phyloP scores from a whole-genome alignment of 169 alveolate species.

The Cystoisospora suis region DNA sequence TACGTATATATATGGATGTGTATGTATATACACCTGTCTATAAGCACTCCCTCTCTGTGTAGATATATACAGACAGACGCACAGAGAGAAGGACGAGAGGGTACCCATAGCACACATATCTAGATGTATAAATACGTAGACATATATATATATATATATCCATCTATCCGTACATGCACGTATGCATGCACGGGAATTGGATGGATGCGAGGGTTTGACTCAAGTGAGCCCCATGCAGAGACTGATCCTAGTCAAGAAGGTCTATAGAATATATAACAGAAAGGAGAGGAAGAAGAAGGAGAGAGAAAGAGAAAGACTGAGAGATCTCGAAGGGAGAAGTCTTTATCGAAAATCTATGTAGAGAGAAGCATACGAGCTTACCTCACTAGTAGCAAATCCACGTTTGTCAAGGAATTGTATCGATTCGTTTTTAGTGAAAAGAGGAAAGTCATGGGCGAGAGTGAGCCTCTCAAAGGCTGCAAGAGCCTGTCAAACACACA shows the following conservation, averaged over 20 bases:
- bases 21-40: background rate
- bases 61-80: background rate
- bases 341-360: background rate
- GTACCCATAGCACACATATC: too few species aligned
- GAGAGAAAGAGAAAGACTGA: background rate
- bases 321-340: background rate
- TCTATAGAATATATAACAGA: background rate
- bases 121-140: too few species aligned
- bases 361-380: background rate
- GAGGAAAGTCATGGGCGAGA: background rate
- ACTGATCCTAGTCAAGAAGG: background rate
- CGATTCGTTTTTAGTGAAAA: background rate
- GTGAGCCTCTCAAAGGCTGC: slow-evolving; percentile 28
- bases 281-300: background rate
- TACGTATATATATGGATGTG: background rate
- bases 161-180: background rate
- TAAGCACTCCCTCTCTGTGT: background rate
- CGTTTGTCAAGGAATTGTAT: background rate
- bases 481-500: background rate
- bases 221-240: background rate
- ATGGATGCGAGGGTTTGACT: background rate
- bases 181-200: background rate
- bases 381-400: background rate
- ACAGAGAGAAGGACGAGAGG: too few species aligned
- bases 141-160: background rate